A percentile compares a stretch with the other conserved stretches of the same genome.
Conservation (phyloP, 257 asterid genomes). For the Euphrasia confusa region DNA sequence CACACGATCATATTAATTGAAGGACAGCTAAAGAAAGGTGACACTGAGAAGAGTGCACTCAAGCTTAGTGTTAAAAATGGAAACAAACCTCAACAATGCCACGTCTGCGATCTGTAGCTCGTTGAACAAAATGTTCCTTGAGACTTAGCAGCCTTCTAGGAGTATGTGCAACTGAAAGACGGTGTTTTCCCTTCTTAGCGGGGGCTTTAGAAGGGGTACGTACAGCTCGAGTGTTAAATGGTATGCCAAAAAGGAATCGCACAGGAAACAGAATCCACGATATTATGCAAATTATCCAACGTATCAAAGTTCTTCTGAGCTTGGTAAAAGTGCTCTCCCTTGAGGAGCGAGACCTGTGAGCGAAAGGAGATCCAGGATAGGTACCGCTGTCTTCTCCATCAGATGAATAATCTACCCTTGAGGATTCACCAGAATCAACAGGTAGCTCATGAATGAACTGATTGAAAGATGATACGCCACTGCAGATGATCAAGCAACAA, state of each 20-base stretch:
- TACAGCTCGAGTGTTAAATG: constrained; percentile 41
- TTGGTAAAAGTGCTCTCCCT: constrained; percentile 52
- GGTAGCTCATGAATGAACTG: constrained; percentile 82
- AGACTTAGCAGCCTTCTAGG: constrained; percentile 58
- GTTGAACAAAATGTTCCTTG: constrained; percentile 71
- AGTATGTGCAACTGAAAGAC: constrained; percentile 35
- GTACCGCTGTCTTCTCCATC: constrained; percentile 61
- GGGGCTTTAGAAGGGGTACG: constrained; percentile 32
- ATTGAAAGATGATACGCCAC: constrained; percentile 96
- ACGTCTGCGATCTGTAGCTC: constrained; percentile 92
- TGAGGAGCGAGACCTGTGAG: constrained; percentile 71
- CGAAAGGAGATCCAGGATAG: constrained; percentile 72
- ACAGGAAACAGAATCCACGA: constrained; percentile 80
- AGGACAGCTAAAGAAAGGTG: too few species aligned
- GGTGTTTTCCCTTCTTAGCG: constrained; percentile 36
- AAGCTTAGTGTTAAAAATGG: not conserved
- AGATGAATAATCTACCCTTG: constrained; percentile 71
- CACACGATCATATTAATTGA: not conserved
- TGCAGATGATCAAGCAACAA: constrained; percentile 35
- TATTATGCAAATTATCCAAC: constrained; percentile 54
- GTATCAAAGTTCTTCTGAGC: constrained; percentile 47
- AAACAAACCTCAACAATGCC: constrained; percentile 87
- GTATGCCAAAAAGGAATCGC: constrained; percentile 59
- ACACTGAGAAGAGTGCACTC: too few species aligned
- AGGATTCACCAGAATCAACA: constrained; percentile 70